Percentiles rank a stretch among this genome's conserved stretches.
Evolutionary conservation across 768 basidiomycete genomes (phyloP).

Genomic region (Holtermannia corniformis): DNA sequence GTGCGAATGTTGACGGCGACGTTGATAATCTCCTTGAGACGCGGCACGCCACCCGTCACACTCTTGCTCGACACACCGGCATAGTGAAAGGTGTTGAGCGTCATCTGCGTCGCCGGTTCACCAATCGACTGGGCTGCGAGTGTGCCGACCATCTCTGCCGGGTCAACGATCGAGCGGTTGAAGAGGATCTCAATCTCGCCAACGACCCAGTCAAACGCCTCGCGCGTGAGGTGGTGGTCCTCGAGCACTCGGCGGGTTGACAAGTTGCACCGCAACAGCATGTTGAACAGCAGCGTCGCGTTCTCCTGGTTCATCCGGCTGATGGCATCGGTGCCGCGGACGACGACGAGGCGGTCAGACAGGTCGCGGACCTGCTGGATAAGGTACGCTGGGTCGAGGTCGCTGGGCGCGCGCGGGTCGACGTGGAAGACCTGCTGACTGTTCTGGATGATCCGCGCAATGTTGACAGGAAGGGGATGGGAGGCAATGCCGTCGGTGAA

Average conservation of each 20-base stretch:
- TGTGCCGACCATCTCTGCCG: conserved; percentile 98
- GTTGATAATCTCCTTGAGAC: conserved; percentile 98
- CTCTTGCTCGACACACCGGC: conserved; percentile 99
- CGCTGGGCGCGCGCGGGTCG: conserved; percentile 83
- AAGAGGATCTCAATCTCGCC: conserved; percentile 95
- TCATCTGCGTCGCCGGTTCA: conserved; percentile 99
- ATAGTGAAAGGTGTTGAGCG: conserved; percentile 98
- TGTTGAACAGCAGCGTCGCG: conserved; percentile 82
- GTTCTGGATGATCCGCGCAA: conserved; percentile 90
- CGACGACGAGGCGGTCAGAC: conserved; percentile 65
- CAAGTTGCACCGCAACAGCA: conserved; percentile 83
- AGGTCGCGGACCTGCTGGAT: conserved; percentile 68
- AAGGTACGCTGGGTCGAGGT: conserved; percentile 79
- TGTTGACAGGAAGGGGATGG: conserved; percentile 89
- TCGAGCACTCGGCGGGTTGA: conserved; percentile 80
- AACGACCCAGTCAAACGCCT: conserved; percentile 96
- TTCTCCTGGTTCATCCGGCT: conserved; percentile 73
- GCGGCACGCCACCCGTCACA: conserved; percentile 97
- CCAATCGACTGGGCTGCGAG: conserved; percentile 97
- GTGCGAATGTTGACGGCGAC: conserved; percentile 98
- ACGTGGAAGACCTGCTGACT: conserved; percentile 95
- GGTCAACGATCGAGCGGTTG: conserved; percentile 81
- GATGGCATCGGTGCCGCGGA: conserved; percentile 73
- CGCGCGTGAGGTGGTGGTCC: conserved; percentile 72
- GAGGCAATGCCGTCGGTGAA: conserved; percentile 69